Evolutionary conservation across 2,329 filamentous ascomycete genomes (phyloP), one percentile per base, ranked within the genome.

Genomic region (Ophiocordyceps australis): DNA sequence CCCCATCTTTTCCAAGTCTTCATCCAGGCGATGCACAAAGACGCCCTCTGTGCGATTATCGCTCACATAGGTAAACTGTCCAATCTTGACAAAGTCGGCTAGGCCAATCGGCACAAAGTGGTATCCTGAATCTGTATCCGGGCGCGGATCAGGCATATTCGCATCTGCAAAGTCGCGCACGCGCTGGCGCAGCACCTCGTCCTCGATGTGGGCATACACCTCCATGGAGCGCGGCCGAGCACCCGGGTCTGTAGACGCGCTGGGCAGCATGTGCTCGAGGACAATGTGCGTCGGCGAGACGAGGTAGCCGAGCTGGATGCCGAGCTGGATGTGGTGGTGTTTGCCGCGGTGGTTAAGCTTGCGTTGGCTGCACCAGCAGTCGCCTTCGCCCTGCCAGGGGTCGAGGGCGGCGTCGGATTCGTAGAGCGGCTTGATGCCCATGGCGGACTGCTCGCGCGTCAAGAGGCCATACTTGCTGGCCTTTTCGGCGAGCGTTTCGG

Each of bases 331-430:
- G 20, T 70, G 67, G 25, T 62, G 59, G 7, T 59, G 57, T 11
- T 45, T 41, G 9, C 49, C 48, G 11, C 52, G 50, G 10, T 45
- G 45, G 25, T 59, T 51, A 9, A 41, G 35, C 1, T 52, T 50
- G 4, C 40, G 42, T 0, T 56, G 61, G 5, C 75, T 72, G 46
- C 86, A 95, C 78, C 82, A 95, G 49, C 82, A 91, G 33, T 95
- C 79, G 13, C 78, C 80, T 18, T 75, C 64, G 25, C 92, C 79
- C 8, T 72, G 57, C 82, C 85, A 93, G 4, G 57, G 51, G 2
- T 29, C 26, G 3, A 93, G 57, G 1, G 77, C 81, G 1, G 58
- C 47, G n/a, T 53, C 7, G 7, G 17, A 10, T 7, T 10, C 17
- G 17, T 7, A 19, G 17, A 10, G 7, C 17, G 17, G 7, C 7